These are phyloP conservation scores for Silene vulgaris DNA, from an alignment of 179 eudicot species.

Conservation along the genomic window DNA sequence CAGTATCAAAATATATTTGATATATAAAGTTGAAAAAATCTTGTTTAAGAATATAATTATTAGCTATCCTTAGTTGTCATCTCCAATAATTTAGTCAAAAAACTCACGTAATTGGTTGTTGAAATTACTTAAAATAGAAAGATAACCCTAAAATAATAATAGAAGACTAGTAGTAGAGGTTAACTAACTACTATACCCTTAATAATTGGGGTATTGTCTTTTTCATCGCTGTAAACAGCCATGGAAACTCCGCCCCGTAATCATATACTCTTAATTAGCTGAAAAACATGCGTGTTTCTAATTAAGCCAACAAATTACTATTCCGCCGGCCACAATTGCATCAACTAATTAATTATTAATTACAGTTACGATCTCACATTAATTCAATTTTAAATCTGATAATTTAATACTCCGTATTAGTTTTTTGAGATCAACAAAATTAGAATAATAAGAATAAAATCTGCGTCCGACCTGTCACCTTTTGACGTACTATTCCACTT, in stretches of 20 bases:
- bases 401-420: too few species aligned
- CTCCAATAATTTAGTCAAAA: background rate
- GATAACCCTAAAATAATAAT: background rate
- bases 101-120: background rate
- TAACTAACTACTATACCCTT: slow-evolving; percentile 1
- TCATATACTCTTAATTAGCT: background rate
- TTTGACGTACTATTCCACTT: slow-evolving; percentile 15
- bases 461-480: slow-evolving; percentile 4
- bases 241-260: slow-evolving; percentile 15
- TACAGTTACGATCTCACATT: too few species aligned
- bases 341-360: background rate
- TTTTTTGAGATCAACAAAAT: slow-evolving; percentile 1
- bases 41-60: background rate
- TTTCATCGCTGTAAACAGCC: slow-evolving; percentile 8
- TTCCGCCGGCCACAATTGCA: slow-evolving; percentile 13
- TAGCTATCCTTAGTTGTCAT: background rate
- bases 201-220: slow-evolving; percentile 11
- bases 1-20: too few species aligned
- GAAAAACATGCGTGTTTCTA: slow-evolving; percentile 26
- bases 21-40: background rate
- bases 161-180: slow-evolving; percentile 6
- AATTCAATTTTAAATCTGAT: too few species aligned
- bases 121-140: background rate
- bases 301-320: slow-evolving; percentile 26
- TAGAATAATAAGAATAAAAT: background rate